Conservation (phyloP, 169 alveolate species). For the Sarcocystis neurona region DNA sequence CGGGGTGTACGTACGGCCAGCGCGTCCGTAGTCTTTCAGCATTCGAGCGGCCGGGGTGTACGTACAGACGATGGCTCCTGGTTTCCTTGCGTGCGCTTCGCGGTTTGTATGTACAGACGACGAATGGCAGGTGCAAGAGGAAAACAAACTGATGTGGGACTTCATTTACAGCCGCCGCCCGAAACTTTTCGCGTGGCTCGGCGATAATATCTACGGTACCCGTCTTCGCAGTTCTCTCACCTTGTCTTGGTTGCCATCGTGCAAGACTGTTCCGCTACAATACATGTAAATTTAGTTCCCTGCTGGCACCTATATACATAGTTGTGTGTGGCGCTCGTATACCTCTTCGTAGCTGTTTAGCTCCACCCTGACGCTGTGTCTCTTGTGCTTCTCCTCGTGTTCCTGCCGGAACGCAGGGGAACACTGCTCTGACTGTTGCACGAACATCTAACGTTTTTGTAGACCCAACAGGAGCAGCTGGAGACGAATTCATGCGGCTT, state of each 20-base stretch:
- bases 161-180: slow-evolving; percentile 46
- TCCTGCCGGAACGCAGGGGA: too few relatives aligned
- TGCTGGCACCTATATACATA: not conserved
- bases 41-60: too few relatives aligned
- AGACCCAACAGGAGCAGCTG: too few relatives aligned
- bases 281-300: not conserved
- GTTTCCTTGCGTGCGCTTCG: too few relatives aligned
- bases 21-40: too few relatives aligned
- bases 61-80: too few relatives aligned
- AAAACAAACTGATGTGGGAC: slow-evolving; percentile 57
- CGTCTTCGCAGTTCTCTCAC: not conserved
- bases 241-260: not conserved
- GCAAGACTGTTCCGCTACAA: not conserved
- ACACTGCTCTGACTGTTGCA: too few relatives aligned
- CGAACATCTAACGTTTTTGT: too few relatives aligned
- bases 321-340: not conserved
- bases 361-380: not conserved
- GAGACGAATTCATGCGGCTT: too few relatives aligned
- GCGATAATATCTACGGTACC: slow-evolving; percentile 62
- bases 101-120: not conserved
- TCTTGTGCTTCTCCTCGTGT: too few relatives aligned
- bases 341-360: not conserved
- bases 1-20: too few relatives aligned
- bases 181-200: slow-evolving; percentile 54
- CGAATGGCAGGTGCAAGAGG: slow-evolving; percentile 41